These are phyloP conservation scores for Quercus gilva DNA, from an alignment of 306 rosid species.

Conservation along the genomic window DNA sequence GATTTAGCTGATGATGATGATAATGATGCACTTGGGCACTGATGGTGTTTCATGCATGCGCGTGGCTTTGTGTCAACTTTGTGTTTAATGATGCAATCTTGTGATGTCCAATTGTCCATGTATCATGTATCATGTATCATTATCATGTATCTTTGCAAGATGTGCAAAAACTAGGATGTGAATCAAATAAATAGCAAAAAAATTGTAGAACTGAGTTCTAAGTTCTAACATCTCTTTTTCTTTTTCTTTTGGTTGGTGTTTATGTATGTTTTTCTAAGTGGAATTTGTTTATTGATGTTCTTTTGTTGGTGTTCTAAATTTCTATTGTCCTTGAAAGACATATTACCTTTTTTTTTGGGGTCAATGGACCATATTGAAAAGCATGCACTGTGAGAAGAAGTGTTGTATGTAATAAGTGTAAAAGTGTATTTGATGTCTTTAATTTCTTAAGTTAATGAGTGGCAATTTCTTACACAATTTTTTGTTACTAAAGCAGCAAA, in stretches of 20 bases:
- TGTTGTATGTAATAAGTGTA: too few species aligned
- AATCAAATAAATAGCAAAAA: neutral
- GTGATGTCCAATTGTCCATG: neutral
- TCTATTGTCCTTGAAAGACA: too few species aligned
- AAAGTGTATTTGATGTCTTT: too few species aligned
- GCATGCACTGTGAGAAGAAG: too few species aligned
- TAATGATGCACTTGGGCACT: slow-evolving; percentile 15
- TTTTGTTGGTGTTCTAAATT: neutral
- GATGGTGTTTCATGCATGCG: slow-evolving; percentile 3
- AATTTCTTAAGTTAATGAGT: too few species aligned
- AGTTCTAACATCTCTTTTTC: neutral
- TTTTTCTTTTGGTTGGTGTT: neutral
- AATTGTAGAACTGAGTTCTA: neutral
- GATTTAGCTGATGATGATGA: slow-evolving; percentile 10
- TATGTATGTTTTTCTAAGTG: neutral
- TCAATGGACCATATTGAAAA: too few species aligned
- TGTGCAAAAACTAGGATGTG: neutral
- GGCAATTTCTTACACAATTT: too few species aligned
- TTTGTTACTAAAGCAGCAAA: too few species aligned
- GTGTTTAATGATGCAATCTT: neutral
- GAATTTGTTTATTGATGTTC: neutral
- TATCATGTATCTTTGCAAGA: neutral
- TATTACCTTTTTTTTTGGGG: neutral
- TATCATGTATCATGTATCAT: neutral
- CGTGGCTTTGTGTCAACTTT: neutral